phyloP scores from a whole-genome alignment of 1,139 yeast genomes.

The Saccharomyces pastorianus region DNA sequence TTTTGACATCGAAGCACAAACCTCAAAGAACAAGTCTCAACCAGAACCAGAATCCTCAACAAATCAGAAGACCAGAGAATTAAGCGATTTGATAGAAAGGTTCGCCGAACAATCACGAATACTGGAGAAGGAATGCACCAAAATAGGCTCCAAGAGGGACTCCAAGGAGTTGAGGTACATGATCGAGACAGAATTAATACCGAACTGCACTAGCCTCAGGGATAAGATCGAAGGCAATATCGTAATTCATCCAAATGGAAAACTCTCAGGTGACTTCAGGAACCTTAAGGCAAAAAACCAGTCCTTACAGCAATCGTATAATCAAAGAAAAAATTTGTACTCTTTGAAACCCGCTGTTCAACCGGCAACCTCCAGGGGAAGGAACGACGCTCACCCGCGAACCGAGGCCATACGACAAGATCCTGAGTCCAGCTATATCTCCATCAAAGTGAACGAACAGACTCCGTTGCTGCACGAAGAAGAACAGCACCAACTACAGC shows the following conservation, averaged over 20 bases:
- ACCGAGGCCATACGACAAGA: slow-evolving; percentile 8
- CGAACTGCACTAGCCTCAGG: slow-evolving; percentile 22
- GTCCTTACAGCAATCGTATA: slow-evolving; percentile 2
- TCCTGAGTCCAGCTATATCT: slow-evolving; percentile 19
- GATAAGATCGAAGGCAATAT: slow-evolving; percentile 18
- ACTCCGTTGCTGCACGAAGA: slow-evolving; percentile 33
- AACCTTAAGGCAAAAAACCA: slow-evolving; percentile 30
- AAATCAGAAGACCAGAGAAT: slow-evolving; percentile 13
- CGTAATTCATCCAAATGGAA: slow-evolving; percentile 30
- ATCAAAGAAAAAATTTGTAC: slow-evolving; percentile 11
- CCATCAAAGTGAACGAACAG: slow-evolving; percentile 36
- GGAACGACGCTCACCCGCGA: slow-evolving; percentile 5
- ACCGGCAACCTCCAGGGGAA: slow-evolving; percentile 9
- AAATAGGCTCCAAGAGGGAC: slow-evolving; percentile 53
- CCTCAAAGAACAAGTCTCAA: slow-evolving; percentile 5
- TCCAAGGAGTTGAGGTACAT: slow-evolving; percentile 35
- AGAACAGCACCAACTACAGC: slow-evolving; percentile 22
- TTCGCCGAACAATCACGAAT: slow-evolving; percentile 41
- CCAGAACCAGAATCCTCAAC: slow-evolving; percentile 6
- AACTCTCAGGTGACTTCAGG: slow-evolving; percentile 38
- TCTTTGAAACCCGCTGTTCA: slow-evolving; percentile 10
- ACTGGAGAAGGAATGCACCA: slow-evolving; percentile 43
- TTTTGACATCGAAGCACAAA: slow-evolving; percentile 55
- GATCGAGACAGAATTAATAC: slow-evolving; percentile 32
- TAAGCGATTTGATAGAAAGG: slow-evolving; percentile 30